Evolutionary conservation across 805 yeast genomes (phyloP).

Genomic region (Ogataea paradorogensis): DNA sequence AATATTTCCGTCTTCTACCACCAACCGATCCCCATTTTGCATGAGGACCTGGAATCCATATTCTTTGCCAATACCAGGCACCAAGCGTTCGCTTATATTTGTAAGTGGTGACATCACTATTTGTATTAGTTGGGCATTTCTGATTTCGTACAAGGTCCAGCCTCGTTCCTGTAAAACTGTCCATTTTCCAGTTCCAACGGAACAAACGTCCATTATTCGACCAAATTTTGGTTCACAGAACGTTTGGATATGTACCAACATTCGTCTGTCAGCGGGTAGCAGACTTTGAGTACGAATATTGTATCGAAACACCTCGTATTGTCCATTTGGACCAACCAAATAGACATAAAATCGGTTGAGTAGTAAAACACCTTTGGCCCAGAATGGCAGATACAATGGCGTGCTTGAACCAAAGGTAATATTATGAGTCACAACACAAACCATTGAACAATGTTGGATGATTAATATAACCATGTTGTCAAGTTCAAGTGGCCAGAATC

Average conservation of each 20-base stretch:
- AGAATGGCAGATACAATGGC: slow-evolving; percentile 19
- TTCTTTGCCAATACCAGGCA: not conserved
- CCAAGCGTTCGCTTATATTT: slow-evolving; percentile 17
- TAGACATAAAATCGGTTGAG: slow-evolving; percentile 21
- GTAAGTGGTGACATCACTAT: slow-evolving; percentile 27
- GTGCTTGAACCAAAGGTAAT: slow-evolving; percentile 4
- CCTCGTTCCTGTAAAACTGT: slow-evolving; percentile 29
- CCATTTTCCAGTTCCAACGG: slow-evolving; percentile 17
- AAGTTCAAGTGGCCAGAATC: slow-evolving; percentile 4
- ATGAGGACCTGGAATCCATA: slow-evolving; percentile 20
- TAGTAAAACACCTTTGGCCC: slow-evolving; percentile 24
- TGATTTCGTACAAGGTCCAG: slow-evolving; percentile 27
- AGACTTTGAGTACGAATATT: slow-evolving; percentile 3
- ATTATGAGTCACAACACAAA: slow-evolving; percentile 8
- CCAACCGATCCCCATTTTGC: slow-evolving; percentile 22
- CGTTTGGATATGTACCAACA: slow-evolving; percentile 6
- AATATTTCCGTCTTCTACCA: slow-evolving; percentile 14
- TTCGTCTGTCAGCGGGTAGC: slow-evolving; percentile 13
- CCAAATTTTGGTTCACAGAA: slow-evolving; percentile 24
- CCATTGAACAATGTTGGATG: slow-evolving; percentile 7
- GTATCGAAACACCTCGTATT: slow-evolving; percentile 19
- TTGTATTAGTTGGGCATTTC: slow-evolving; percentile 11
- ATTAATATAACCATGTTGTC: slow-evolving; percentile 1
- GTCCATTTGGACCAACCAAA: slow-evolving; percentile 22
- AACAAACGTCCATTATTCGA: slow-evolving; percentile 15